phyloP scores from a whole-genome alignment of 148 eudicot genomes.

The Amaranthus palmeri region DNA sequence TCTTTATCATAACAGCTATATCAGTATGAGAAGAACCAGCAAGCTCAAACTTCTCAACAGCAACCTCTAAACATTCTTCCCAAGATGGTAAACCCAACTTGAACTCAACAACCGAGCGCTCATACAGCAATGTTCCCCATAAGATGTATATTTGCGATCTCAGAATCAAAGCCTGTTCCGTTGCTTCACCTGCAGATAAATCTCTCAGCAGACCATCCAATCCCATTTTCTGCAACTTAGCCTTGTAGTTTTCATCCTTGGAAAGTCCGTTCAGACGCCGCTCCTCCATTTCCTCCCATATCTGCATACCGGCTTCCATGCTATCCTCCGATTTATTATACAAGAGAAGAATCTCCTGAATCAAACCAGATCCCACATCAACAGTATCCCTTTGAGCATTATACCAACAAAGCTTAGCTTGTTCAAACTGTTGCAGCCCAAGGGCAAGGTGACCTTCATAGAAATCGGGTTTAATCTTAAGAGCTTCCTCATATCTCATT shows the following conservation, averaged over 20 bases:
- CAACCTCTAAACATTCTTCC: constrained; percentile 95
- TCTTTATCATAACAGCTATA: constrained; percentile 87
- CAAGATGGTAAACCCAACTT: constrained; percentile 73
- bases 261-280: constrained; percentile 76
- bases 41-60: constrained; percentile 87
- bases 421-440: constrained; percentile 87
- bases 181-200: constrained; percentile 58
- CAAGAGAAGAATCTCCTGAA: constrained; percentile 53
- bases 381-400: constrained; percentile 41
- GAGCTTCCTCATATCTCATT: constrained; percentile 60
- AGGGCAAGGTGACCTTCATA: constrained; percentile 87
- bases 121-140: constrained; percentile 92
- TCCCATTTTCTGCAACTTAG: constrained; percentile 57
- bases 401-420: constrained; percentile 81
- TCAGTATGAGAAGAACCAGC: constrained; percentile 81
- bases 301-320: constrained; percentile 91
- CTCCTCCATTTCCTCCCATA: constrained; percentile 97
- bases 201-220: constrained; percentile 62
- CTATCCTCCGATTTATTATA: constrained; percentile 90
- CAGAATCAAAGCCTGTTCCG: constrained; percentile 63
- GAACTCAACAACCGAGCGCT: constrained; percentile 89
- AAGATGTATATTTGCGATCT: constrained; percentile 78
- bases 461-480: constrained; percentile 75
- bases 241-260: constrained; percentile 57
- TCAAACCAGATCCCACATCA: constrained; percentile 41